phyloP scores from a whole-genome alignment of 768 basidiomycete genomes.

The Kwoniella mangroviensis region DNA sequence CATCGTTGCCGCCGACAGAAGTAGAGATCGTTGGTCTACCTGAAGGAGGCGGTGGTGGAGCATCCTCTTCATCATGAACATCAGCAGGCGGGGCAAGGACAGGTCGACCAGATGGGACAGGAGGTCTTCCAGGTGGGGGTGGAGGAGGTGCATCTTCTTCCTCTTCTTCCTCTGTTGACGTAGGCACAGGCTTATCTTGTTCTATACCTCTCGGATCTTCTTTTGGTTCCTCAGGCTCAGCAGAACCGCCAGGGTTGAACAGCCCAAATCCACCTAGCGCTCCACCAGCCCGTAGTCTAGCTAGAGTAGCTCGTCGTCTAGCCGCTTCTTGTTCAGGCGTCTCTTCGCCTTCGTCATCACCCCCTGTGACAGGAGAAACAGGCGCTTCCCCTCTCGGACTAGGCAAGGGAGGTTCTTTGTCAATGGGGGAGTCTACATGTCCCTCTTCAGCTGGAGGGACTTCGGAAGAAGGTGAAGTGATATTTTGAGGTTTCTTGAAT shows the following conservation, averaged over 20 bases:
- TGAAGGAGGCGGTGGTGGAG: conserved; percentile 40
- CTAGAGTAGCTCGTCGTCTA: conserved; percentile 65
- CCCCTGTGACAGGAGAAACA: conserved; percentile 23
- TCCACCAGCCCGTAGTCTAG: conserved; percentile 65
- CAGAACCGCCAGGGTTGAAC: conserved; percentile 53
- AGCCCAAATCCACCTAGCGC: conserved; percentile 66
- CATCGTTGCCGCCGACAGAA: neutral
- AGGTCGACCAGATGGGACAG: conserved; percentile 52
- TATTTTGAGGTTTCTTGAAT: conserved; percentile 44
- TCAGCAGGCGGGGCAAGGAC: conserved; percentile 32
- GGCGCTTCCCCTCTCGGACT: conserved; percentile 19
- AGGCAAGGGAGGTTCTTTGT: conserved; percentile 19
- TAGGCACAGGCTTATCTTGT: conserved; percentile 56
- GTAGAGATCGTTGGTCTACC: conserved; percentile 29
- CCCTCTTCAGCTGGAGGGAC: conserved; percentile 37
- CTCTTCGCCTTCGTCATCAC: conserved; percentile 45
- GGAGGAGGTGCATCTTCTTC: conserved; percentile 40
- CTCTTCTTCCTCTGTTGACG: conserved; percentile 56
- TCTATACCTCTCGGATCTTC: conserved; percentile 31
- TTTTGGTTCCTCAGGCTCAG: conserved; percentile 11
- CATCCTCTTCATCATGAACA: conserved; percentile 20
- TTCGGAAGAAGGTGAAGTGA: conserved; percentile 12
- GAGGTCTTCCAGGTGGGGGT: conserved; percentile 34
- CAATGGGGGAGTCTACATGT: conserved; percentile 22
- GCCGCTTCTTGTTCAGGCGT: conserved; percentile 63